A percentile compares a stretch with the other conserved stretches of the same genome.
phyloP scores from a whole-genome alignment of 1,284 basidiomycete species.

The Malassezia globosa region DNA sequence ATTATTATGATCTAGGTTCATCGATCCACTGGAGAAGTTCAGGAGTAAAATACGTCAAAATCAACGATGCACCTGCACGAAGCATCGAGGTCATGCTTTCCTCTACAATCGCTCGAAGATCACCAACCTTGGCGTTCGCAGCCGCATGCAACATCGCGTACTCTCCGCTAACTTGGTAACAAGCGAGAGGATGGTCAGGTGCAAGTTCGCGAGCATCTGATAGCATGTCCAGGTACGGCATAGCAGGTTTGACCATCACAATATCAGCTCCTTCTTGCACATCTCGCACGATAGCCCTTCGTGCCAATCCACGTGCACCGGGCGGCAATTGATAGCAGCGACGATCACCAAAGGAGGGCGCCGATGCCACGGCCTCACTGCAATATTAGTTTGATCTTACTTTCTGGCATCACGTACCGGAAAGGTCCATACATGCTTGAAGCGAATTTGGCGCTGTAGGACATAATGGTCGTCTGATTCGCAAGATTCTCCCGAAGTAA shows the following conservation, averaged over 20 bases:
- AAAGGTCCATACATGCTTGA: conserved; percentile 95
- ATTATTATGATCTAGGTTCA: background rate
- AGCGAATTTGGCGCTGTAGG: conserved; percentile 97
- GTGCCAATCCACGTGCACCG: conserved; percentile 73
- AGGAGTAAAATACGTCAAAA: conserved; percentile 89
- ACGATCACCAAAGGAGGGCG: conserved; percentile 82
- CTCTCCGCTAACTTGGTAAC: conserved; percentile 68
- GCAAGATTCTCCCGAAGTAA: conserved; percentile 71
- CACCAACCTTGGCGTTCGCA: conserved; percentile 82
- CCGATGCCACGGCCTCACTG: conserved; percentile 89
- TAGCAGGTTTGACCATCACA: conserved; percentile 93
- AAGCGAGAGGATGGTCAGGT: conserved; percentile 76
- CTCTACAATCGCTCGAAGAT: conserved; percentile 80
- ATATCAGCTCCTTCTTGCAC: conserved; percentile 90
- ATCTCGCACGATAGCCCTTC: conserved; percentile 83
- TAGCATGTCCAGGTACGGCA: conserved; percentile 94
- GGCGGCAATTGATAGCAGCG: conserved; percentile 97
- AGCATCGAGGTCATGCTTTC: conserved; percentile 82
- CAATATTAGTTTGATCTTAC: background rate
- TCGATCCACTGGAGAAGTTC: conserved; percentile 54
- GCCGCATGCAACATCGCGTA: conserved; percentile 94
- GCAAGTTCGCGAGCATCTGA: conserved; percentile 72
- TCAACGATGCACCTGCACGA: conserved; percentile 77
- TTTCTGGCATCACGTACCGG: conserved; percentile 54
- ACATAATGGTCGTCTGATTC: conserved; percentile 69